phyloP scores from a whole-genome alignment of 2,329 filamentous ascomycete species.

The Coniochaeta sp. region DNA sequence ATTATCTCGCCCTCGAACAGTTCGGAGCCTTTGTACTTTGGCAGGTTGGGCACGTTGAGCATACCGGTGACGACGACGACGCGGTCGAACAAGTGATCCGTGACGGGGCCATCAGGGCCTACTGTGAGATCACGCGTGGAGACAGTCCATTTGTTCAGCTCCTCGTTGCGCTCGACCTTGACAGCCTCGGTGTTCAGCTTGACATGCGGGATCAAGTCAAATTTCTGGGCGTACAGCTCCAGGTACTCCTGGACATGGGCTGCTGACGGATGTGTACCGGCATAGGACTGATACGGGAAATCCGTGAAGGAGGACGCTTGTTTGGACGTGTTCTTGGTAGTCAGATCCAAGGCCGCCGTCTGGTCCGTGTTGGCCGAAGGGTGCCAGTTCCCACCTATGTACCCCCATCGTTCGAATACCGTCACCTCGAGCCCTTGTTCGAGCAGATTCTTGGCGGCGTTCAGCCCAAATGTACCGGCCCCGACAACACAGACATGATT shows the following conservation, averaged over 20 bases:
- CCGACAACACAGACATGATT: conserved; percentile 1
- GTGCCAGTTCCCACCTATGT: neutral
- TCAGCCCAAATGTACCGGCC: neutral
- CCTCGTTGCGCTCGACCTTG: neutral
- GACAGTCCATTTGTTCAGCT: neutral
- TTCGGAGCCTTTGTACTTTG: conserved; percentile 8
- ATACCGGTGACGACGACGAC: conserved; percentile 8
- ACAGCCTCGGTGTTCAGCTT: neutral
- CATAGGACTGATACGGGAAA: neutral
- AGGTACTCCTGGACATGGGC: neutral
- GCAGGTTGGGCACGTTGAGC: conserved; percentile 4
- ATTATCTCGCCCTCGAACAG: conserved; percentile 9
- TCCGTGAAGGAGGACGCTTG: neutral
- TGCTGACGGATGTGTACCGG: neutral
- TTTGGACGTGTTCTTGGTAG: conserved; percentile 1
- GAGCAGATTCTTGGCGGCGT: neutral
- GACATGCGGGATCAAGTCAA: neutral
- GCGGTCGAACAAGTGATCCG: conserved; percentile 4
- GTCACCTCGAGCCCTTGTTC: conserved; percentile 1
- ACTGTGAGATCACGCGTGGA: neutral
- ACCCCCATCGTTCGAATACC: neutral
- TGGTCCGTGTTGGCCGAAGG: neutral
- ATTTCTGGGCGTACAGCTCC: neutral
- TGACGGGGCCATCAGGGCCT: neutral
- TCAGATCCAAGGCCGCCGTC: neutral